Conservation (phyloP, 805 yeast genomes). For the Scheffersomyces stipitis region DNA sequence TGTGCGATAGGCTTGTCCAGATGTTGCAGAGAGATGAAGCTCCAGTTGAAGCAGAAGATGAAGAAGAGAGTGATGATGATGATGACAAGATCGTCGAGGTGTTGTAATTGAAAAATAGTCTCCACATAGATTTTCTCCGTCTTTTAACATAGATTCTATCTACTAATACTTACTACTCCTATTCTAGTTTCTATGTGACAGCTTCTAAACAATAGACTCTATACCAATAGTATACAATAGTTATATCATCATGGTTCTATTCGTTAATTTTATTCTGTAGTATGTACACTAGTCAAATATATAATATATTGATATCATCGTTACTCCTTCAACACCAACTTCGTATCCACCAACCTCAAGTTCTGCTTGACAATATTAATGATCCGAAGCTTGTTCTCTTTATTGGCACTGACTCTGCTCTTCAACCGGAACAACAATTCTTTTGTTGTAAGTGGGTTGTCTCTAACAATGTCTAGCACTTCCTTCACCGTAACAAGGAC, state of each 20-base stretch:
- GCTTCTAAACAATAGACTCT: too few relatives aligned
- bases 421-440: slow-evolving; percentile 61
- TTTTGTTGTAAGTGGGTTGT: slow-evolving; percentile 59
- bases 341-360: slow-evolving; percentile 53
- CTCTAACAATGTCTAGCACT: slow-evolving; percentile 60
- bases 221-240: too few relatives aligned
- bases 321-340: slow-evolving; percentile 38
- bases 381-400: slow-evolving; percentile 61
- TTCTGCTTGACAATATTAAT: slow-evolving; percentile 57
- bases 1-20: slow-evolving; percentile 84
- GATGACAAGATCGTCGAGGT: slow-evolving; percentile 56
- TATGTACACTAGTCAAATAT: too few relatives aligned
- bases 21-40: slow-evolving; percentile 91
- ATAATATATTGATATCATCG: too few relatives aligned
- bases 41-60: slow-evolving; percentile 33
- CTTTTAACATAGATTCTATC: too few relatives aligned
- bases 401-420: slow-evolving; percentile 61
- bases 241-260: too few relatives aligned
- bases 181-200: too few relatives aligned
- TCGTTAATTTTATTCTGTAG: too few relatives aligned
- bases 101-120: slow-evolving; percentile 26
- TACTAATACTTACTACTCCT: too few relatives aligned
- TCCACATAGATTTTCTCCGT: too few relatives aligned
- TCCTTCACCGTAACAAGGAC: slow-evolving; percentile 67
- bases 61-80: slow-evolving; percentile 48